Conservation (phyloP, 768 basidiomycete species). For the Krasilnikovozyma curviuscula region DNA sequence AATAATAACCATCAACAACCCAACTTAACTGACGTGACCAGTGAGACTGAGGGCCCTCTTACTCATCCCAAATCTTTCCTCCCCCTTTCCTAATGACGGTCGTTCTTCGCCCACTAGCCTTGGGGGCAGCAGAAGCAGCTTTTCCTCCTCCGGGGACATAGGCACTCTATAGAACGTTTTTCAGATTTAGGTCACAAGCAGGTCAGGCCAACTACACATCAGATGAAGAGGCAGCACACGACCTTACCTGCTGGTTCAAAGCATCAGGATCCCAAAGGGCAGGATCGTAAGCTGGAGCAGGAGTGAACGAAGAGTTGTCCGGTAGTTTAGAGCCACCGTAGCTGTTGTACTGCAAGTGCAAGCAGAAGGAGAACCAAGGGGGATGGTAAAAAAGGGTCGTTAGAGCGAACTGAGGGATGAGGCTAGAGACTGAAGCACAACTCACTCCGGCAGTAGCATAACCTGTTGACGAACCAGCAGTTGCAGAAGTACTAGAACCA, state of each 20-base stretch:
- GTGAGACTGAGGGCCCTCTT: too few species aligned
- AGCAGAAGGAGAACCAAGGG: background rate
- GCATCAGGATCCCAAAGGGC: slow-evolving; percentile 6
- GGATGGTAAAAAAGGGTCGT: background rate
- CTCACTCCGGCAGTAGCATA: background rate
- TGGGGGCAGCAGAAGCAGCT: slow-evolving; percentile 40
- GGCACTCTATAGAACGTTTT: background rate
- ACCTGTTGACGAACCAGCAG: background rate
- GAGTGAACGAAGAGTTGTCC: background rate
- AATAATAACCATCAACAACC: too few species aligned
- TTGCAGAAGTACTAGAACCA: background rate
- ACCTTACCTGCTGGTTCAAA: slow-evolving; percentile 1
- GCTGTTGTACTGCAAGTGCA: background rate
- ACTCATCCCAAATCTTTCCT: slow-evolving; percentile 93
- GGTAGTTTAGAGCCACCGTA: background rate
- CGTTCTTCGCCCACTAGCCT: slow-evolving; percentile 57
- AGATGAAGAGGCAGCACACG: too few species aligned
- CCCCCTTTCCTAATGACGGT: slow-evolving; percentile 90
- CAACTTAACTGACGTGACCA: too few species aligned
- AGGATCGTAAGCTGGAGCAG: background rate
- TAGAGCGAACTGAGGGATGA: background rate
- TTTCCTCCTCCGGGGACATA: background rate
- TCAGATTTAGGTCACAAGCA: background rate
- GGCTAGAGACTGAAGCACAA: background rate
- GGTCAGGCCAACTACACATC: background rate